These are phyloP conservation scores for Mucor plumbeus DNA, from an alignment of 371 early-diverging fungal species.

Conservation along the genomic window DNA sequence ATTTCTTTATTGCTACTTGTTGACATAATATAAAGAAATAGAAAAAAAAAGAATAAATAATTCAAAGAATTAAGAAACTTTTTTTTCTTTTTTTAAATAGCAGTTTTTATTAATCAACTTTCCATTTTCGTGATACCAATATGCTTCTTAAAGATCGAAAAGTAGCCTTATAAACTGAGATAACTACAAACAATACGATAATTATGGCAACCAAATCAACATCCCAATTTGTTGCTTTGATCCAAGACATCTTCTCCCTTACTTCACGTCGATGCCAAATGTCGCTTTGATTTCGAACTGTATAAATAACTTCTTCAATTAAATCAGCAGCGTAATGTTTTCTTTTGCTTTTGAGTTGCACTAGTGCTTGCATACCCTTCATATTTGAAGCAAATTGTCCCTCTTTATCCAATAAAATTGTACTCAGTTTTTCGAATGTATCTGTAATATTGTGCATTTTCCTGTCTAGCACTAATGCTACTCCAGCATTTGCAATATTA, in stretches of 20 bases:
- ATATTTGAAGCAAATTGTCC: conserved; percentile 13
- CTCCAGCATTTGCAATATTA: conserved; percentile 12
- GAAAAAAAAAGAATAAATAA: not conserved
- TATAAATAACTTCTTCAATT: conserved; percentile 38
- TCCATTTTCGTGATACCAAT: conserved; percentile 19
- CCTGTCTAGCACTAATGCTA: conserved; percentile 14
- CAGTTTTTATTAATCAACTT: conserved; percentile 9
- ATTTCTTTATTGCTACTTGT: conserved; percentile 7
- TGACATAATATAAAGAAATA: conserved; percentile 1
- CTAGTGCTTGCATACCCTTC: conserved; percentile 26
- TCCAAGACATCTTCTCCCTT: not conserved
- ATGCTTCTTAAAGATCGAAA: not conserved
- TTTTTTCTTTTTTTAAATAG: not conserved
- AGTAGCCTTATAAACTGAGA: not conserved
- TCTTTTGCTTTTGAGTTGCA: conserved; percentile 27
- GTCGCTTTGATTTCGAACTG: not conserved
- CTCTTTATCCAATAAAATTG: conserved; percentile 9
- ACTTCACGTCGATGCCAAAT: conserved; percentile 17
- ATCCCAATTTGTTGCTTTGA: conserved; percentile 21
- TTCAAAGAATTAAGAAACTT: not conserved
- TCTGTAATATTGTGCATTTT: conserved; percentile 7
- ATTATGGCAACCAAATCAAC: not conserved
- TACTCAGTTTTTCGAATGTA: conserved; percentile 6
- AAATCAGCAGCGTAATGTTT: conserved; percentile 32
- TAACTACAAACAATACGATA: not conserved